Evolutionary conservation across 2,329 filamentous ascomycete species (phyloP).

Genomic region (Clarireedia hainanense): DNA sequence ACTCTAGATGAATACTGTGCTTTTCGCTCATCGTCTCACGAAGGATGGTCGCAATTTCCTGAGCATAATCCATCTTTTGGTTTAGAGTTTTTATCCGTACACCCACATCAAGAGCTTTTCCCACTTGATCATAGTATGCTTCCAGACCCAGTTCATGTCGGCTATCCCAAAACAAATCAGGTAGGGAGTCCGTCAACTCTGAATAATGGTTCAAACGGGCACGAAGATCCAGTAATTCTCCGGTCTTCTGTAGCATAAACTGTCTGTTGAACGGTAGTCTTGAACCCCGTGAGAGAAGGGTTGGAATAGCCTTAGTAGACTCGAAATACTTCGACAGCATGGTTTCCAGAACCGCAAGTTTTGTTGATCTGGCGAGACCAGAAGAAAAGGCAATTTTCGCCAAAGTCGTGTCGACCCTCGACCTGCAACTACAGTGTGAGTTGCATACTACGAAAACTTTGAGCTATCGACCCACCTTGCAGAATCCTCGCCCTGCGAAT

Average conservation of each 20-base stretch:
- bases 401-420: constrained; percentile 53
- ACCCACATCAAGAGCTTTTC: constrained; percentile 80
- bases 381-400: constrained; percentile 97
- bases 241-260: constrained; percentile 89
- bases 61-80: constrained; percentile 96
- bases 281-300: constrained; percentile 62
- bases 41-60: constrained; percentile 86
- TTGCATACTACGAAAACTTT: not conserved
- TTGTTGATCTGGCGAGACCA: constrained; percentile 84
- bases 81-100: constrained; percentile 87
- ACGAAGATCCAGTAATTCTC: constrained; percentile 79
- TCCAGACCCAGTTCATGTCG: constrained; percentile 83
- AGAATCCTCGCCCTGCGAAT: constrained; percentile 36
- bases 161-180: constrained; percentile 95
- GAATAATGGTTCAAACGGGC: constrained; percentile 95
- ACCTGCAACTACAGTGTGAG: constrained; percentile 13
- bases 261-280: constrained; percentile 56
- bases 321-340: constrained; percentile 78
- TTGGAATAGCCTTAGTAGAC: constrained; percentile 75
- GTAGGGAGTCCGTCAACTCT: constrained; percentile 88
- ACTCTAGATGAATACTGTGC: constrained; percentile 80
- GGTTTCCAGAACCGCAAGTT: constrained; percentile 84
- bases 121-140: constrained; percentile 91
- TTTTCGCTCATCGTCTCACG: constrained; percentile 85
- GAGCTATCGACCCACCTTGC: constrained; percentile 13